These are phyloP conservation scores for Austroboletus eburneus DNA, from an alignment of 768 basidiomycete genomes.

Conservation along the genomic window DNA sequence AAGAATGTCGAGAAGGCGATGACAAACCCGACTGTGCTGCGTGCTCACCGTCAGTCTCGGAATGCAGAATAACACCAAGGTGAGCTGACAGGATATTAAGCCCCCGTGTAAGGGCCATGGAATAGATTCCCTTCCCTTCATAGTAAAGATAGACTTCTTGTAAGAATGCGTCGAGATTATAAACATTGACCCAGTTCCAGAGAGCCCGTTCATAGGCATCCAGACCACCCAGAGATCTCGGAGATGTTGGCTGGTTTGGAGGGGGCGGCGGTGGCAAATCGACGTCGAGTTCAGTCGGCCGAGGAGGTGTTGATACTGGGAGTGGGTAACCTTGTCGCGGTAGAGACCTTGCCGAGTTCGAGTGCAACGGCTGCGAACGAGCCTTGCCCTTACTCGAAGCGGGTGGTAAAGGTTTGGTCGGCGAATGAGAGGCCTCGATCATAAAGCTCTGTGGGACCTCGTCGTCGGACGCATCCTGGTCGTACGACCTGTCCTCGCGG, in stretches of 20 bases:
- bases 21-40: slow-evolving; percentile 94
- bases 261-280: slow-evolving; percentile 29
- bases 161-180: slow-evolving; percentile 92
- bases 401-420: slow-evolving; percentile 36
- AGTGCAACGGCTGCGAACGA: slow-evolving; percentile 51
- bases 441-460: slow-evolving; percentile 85
- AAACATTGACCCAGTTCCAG: slow-evolving; percentile 99
- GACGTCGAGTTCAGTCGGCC: slow-evolving; percentile 59
- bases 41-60: slow-evolving; percentile 24
- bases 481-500: slow-evolving; percentile 56
- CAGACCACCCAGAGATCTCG: slow-evolving; percentile 60
- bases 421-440: slow-evolving; percentile 58
- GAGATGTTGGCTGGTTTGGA: slow-evolving; percentile 19
- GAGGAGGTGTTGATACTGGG: slow-evolving; percentile 51
- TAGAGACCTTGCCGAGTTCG: slow-evolving; percentile 39
- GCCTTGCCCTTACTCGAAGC: slow-evolving; percentile 34
- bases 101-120: slow-evolving; percentile 84
- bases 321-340: slow-evolving; percentile 35
- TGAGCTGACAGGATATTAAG: slow-evolving; percentile 89
- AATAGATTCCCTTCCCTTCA: slow-evolving; percentile 93
- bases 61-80: slow-evolving; percentile 14
- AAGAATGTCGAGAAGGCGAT: slow-evolving; percentile 98
- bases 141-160: slow-evolving; percentile 97
- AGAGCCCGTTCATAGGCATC: slow-evolving; percentile 87
- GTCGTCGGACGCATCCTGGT: slow-evolving; percentile 67